Evolutionary conservation across 2,329 filamentous ascomycete species (phyloP).

Genomic region (Curvularia spicifera): DNA sequence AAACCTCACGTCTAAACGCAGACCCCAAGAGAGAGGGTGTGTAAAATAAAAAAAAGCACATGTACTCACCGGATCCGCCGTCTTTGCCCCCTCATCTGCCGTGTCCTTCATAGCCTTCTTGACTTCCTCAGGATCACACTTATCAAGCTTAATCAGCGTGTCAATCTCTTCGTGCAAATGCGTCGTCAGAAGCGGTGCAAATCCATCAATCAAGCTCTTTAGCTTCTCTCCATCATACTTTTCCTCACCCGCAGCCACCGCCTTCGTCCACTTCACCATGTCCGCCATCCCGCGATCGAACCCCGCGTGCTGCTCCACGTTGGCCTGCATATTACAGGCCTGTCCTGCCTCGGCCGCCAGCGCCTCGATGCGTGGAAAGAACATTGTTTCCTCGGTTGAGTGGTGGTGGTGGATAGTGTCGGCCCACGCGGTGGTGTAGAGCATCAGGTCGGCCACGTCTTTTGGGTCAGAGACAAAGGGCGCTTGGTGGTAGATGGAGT

Average conservation of each 20-base stretch:
- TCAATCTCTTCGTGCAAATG: constrained; percentile 34
- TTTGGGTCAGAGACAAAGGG: constrained; percentile 24
- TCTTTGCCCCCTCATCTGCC: constrained; percentile 3
- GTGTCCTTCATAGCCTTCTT: constrained; percentile 13
- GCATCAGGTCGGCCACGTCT: constrained; percentile 37
- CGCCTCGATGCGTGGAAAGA: constrained; percentile 48
- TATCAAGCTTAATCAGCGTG: constrained; percentile 23
- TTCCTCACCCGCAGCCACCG: constrained; percentile 1
- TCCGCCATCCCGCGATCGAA: constrained; percentile 42
- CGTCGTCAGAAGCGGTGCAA: constrained; percentile 20
- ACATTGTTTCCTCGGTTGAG: constrained; percentile 41
- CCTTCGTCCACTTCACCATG: constrained; percentile 32
- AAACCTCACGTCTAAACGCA: not conserved
- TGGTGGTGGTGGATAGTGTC: constrained; percentile 50
- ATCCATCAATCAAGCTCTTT: constrained; percentile 23
- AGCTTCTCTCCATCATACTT: constrained; percentile 21
- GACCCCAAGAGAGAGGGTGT: not conserved
- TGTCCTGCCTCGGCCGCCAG: constrained; percentile 33
- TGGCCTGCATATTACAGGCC: constrained; percentile 38
- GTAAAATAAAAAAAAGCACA: not conserved
- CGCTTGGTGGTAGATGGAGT: constrained; percentile 47
- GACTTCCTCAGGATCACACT: constrained; percentile 19
- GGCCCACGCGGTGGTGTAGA: constrained; percentile 43
- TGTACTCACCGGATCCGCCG: constrained; percentile 16
- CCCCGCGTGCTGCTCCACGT: constrained; percentile 44